Evolutionary conservation across 179 eudicot genomes (phyloP), one percentile per base, ranked within the genome.

Genomic region (Beta lomatogona): DNA sequence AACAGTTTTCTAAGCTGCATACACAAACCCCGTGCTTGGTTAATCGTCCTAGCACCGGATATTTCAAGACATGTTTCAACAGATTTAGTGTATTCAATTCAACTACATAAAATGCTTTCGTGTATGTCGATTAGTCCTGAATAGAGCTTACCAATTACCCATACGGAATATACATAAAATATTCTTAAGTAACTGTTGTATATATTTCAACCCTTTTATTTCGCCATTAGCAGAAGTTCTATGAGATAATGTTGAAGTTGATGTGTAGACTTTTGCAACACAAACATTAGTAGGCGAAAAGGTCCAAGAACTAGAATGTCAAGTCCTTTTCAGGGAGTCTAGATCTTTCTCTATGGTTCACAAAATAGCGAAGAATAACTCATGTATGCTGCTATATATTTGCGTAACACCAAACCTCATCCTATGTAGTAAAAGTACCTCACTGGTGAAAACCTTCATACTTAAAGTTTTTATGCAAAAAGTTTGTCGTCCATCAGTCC

Each of bases 271-370:
- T 55, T 65, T 46, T 57, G 36, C 55, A 46, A 50, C 75, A 79
- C 73, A 80, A 61, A 73, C 72, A 86, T 58, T 79, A 78, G 80
- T 44, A 41, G 58, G 54, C 48, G 21, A 83, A 85, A 83, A 80
- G 80, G 75, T 75, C 79, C 28, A 65, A 45, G 54, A 44, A 9
- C 53, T 9, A 48, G 86, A 74, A 85, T 85, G 86, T 73, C 52
- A 45, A 66, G 85, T 88, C 88, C 60, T 79, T 88, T 88, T 87
- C 90, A 55, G 15, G 13, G 58, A 57, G 75, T 87, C 91, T 83
- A 87, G 93, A 89, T 64, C 82, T 70, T 89, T 90, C 93, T 86
- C 83, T 74, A 76, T 25, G 28, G 64, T 67, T 82, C 28, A 73
- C 25, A 48, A 21, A 4, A 36, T 36, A 71, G 28, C 10, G 61